A percentile compares a stretch with the other conserved stretches of the same genome.
These are phyloP conservation scores for Bassia scoparia DNA, from an alignment of 148 eudicot genomes.

Conservation along the genomic window DNA sequence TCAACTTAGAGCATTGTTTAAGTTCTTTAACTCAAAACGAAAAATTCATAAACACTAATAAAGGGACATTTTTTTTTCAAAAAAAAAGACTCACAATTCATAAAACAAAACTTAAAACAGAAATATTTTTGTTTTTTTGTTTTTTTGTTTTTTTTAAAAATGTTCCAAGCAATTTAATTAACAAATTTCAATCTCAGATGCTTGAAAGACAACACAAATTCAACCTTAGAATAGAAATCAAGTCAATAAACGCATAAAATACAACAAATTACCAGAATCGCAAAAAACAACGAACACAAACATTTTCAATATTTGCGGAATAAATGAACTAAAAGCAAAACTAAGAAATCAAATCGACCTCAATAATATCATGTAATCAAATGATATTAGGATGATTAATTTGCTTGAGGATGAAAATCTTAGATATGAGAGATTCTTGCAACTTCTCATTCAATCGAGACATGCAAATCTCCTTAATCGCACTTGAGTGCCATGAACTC, in stretches of 20 bases:
- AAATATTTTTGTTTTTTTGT: no score
- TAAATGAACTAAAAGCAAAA: not conserved
- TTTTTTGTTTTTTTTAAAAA: no score
- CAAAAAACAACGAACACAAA: not conserved
- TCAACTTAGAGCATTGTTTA: not conserved
- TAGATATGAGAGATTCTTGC: slow-evolving; percentile 79
- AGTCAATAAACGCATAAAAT: not conserved
- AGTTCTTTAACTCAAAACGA: no score
- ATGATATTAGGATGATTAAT: slow-evolving; percentile 80
- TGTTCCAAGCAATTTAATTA: no score
- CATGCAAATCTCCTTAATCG: slow-evolving; percentile 69
- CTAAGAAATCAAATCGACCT: slow-evolving; percentile 37
- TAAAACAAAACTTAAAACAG: no score
- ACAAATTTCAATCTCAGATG: no score
- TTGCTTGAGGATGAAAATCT: slow-evolving; percentile 73
- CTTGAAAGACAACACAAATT: not conserved
- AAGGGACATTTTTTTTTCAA: no score
- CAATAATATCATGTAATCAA: slow-evolving; percentile 69
- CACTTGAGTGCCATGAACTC: slow-evolving; percentile 71
- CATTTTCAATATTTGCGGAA: no score
- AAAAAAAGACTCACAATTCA: no score
- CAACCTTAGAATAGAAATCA: not conserved
- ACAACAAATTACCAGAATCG: not conserved
- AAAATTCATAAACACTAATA: no score
- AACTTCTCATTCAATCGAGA: slow-evolving; percentile 60